Conservation (phyloP, 2,329 filamentous ascomycete species). For the Colletotrichum somersetense region DNA sequence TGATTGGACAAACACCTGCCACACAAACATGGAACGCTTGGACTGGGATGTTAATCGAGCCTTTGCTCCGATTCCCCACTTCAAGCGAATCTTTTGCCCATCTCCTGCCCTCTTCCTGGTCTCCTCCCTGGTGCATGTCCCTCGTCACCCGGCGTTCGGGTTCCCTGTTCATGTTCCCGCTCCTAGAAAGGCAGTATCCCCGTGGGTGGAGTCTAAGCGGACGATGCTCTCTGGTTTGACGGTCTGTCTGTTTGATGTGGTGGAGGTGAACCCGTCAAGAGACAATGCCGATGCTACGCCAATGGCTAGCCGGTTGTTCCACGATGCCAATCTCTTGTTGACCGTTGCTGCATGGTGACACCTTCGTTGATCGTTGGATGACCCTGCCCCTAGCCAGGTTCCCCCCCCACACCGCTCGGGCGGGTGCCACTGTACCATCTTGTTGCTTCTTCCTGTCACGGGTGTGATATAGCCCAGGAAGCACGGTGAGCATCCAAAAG, state of each 20-base stretch:
- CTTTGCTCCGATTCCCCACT: constrained; percentile 28
- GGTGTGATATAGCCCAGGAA: neutral
- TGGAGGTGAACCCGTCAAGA: constrained; percentile 21
- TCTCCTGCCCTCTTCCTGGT: constrained; percentile 18
- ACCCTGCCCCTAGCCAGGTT: constrained; percentile 4
- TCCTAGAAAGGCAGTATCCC: neutral
- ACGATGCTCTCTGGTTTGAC: neutral
- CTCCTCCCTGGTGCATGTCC: neutral
- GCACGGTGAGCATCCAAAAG: neutral
- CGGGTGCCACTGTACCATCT: neutral
- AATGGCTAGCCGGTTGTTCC: neutral
- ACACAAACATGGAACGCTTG: constrained; percentile 16
- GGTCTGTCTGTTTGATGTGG: neutral
- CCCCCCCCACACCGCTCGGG: neutral
- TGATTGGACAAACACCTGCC: constrained; percentile 9
- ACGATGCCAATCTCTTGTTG: constrained; percentile 10
- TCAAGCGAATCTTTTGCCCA: constrained; percentile 38
- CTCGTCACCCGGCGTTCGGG: neutral
- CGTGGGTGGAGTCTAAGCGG: neutral
- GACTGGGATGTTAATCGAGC: constrained; percentile 4
- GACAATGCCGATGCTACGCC: constrained; percentile 15
- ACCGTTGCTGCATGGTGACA: constrained; percentile 5
- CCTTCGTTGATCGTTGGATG: constrained; percentile 8
- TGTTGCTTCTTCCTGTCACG: neutral
- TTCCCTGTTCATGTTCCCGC: neutral